Base-by-base conservation (phyloP, 1,284 basidiomycete genomes). In the Apiotrichum gracile region DNA sequence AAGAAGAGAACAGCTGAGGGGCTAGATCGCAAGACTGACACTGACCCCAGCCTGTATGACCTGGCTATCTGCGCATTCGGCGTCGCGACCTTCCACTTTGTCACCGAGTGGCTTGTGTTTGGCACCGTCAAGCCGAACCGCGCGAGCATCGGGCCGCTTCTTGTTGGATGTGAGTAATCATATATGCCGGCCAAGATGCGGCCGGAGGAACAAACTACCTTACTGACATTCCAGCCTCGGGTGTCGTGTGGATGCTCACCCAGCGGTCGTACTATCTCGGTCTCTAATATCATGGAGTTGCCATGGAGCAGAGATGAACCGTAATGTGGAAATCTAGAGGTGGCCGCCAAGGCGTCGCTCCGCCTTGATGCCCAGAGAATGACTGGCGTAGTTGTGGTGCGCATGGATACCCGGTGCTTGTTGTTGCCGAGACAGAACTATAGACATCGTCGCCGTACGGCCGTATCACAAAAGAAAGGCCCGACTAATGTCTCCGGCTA, bases 1-100 rank as follows among this genome's bases (percentile, higher is more conserved):
- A n/a, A n/a, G n/a, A 31, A 31, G 29, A 31, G 29, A 13, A 31
- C 29, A 31, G 29, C 29, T 13, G 29, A 31, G 13, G 29, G 29
- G 34, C 9, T 17, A 31, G 17, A 31, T 5, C 9, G 42, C 31
- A 12, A 29, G 5, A 24, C 43, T 3, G n/a, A 19, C n/a, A 24
- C 49, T 47, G n/a, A 50, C 48, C 34, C 29, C 63, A 94, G 91
- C n/a, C 75, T 91, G 24, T 98, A 97, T 76, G 85, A 94, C 71
- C 84, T 97, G 73, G 82, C 89, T 17, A 77, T 94, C 58, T 80
- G 87, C 69, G 87, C 88, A 33, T 97, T 93, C 76, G 82, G 89
- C 57, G 84, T 97, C 63, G 93, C 91, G 0, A 87, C 93, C 61
- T 82, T 79, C 13, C 94, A 98, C 78, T 97, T 96, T 70, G 79